A percentile compares a stretch with the other conserved stretches of the same genome.
phyloP scores from a whole-genome alignment of 1,139 yeast species.

The Candida glucosophila region DNA sequence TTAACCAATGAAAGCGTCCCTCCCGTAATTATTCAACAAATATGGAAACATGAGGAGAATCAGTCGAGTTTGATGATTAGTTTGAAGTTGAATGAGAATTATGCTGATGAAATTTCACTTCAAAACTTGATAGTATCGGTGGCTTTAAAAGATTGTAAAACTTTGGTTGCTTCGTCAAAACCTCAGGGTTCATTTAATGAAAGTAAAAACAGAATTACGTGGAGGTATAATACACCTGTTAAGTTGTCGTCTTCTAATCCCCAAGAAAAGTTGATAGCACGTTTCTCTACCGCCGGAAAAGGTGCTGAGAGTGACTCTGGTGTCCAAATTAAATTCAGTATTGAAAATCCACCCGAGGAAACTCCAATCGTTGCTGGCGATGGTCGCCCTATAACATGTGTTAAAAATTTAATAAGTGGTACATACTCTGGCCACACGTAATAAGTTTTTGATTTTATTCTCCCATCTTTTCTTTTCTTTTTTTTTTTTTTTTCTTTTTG shows the following conservation, averaged over 20 bases:
- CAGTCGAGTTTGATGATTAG: conserved; percentile 82
- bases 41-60: conserved; percentile 80
- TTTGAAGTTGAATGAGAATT: conserved; percentile 48
- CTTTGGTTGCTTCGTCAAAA: conserved; percentile 71
- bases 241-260: conserved; percentile 20
- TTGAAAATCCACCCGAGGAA: conserved; percentile 19
- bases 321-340: conserved; percentile 53
- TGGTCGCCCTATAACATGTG: conserved; percentile 19
- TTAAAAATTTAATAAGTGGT: conserved; percentile 28
- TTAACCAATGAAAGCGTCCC: conserved; percentile 30
- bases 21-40: conserved; percentile 71
- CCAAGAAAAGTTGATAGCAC: conserved; percentile 61
- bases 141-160: conserved; percentile 38
- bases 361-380: conserved; percentile 12
- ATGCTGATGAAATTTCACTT: conserved; percentile 35
- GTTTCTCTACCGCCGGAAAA: conserved; percentile 55
- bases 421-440: conserved; percentile 24
- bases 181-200: conserved; percentile 87
- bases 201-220: conserved; percentile 76
- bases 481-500: too few relatives aligned
- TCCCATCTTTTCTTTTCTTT: conserved; percentile 3
- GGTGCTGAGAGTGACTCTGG: conserved; percentile 67
- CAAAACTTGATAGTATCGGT: conserved; percentile 65
- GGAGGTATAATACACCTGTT: conserved; percentile 58
- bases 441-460: conserved; percentile 1